Evolutionary conservation across 140 eudicot species (phyloP).

Genomic region (Cichorium intybus): DNA sequence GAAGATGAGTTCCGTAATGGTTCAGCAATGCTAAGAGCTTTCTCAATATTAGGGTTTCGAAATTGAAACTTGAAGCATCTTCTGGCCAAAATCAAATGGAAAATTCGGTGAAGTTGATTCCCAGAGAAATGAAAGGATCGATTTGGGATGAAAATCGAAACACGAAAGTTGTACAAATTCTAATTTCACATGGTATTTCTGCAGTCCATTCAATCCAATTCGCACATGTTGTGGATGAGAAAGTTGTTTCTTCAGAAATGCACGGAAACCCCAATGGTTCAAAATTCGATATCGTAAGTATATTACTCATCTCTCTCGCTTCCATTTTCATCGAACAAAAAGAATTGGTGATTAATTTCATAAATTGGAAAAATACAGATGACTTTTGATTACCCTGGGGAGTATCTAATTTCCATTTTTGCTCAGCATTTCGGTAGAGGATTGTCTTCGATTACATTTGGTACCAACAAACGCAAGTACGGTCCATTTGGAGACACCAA

Average conservation of each 20-base stretch:
- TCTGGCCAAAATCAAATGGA: background rate
- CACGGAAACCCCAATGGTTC: background rate
- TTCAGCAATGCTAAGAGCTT: background rate
- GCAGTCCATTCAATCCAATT: conserved; percentile 23
- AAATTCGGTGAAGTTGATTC: conserved; percentile 12
- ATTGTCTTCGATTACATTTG: too few relatives aligned
- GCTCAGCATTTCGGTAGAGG: too few relatives aligned
- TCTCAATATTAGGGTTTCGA: background rate
- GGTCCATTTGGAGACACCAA: too few relatives aligned
- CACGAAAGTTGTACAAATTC: conserved; percentile 13
- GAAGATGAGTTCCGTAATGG: too few relatives aligned
- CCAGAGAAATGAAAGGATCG: background rate
- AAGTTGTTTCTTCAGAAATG: background rate
- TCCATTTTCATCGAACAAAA: too few relatives aligned
- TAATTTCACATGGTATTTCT: conserved; percentile 12
- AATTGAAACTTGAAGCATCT: background rate
- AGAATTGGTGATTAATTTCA: too few relatives aligned
- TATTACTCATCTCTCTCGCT: too few relatives aligned
- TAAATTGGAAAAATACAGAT: background rate
- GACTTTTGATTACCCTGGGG: background rate
- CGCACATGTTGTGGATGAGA: background rate
- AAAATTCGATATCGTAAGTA: conserved; percentile 4
- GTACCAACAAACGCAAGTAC: too few relatives aligned
- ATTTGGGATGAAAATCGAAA: conserved; percentile 29
- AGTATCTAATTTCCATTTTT: background rate